These are phyloP conservation scores for Vickermania ingenoplastis DNA, from an alignment of 208 protist genomes.

Conservation along the genomic window DNA sequence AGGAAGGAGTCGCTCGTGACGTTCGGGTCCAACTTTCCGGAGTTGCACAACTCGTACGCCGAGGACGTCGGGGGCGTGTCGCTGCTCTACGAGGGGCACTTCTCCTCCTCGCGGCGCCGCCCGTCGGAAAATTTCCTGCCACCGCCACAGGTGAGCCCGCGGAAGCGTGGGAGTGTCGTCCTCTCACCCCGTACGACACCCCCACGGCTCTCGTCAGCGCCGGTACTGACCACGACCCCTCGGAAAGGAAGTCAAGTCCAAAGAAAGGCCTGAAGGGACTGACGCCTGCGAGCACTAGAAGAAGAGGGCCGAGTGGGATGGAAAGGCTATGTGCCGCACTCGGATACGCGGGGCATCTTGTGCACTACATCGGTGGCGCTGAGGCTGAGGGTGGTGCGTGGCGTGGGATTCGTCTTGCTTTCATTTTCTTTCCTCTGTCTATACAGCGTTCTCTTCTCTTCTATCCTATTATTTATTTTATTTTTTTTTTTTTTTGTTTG, in stretches of 20 bases:
- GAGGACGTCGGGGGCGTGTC: neutral
- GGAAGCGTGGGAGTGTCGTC: no score
- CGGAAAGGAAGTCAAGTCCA: no score
- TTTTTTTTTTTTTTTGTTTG: slow-evolving; percentile 2
- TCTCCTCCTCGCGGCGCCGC: neutral
- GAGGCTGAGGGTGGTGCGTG: no score
- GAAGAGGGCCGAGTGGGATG: no score
- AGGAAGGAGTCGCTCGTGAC: neutral
- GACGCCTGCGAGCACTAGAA: no score
- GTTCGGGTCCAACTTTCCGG: neutral
- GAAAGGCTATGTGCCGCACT: no score
- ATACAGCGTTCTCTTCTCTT: neutral
- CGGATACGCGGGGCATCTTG: no score
- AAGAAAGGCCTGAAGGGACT: no score
- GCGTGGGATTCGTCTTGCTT: neutral
- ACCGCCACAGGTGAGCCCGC: neutral
- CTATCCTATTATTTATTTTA: neutral
- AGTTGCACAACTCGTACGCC: neutral
- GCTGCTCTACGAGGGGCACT: neutral
- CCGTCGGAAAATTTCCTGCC: neutral
- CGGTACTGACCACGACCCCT: no score
- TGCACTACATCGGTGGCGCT: no score
- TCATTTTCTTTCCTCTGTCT: neutral
- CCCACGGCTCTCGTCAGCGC: no score
- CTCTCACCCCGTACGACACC: no score